phyloP scores from a whole-genome alignment of 306 rosid species.

The Cucurbita argyrosperma region DNA sequence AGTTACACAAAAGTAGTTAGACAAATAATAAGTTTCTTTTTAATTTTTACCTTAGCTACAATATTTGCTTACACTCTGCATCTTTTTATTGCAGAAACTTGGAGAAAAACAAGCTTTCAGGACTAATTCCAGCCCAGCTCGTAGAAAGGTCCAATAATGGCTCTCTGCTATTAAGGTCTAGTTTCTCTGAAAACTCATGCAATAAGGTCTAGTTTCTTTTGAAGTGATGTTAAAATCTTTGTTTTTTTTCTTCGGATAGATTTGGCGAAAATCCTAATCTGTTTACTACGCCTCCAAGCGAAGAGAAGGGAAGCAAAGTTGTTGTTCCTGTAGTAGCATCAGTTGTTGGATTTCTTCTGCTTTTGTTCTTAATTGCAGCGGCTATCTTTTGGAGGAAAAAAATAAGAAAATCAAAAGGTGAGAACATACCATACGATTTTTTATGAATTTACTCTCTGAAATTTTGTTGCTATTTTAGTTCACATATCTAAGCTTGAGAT shows the following conservation, averaged over 20 bases:
- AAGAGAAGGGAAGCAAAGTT: slow-evolving; percentile 2
- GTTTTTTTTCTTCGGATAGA: neutral
- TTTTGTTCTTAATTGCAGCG: slow-evolving; percentile 4
- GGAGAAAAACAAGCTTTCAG: slow-evolving; percentile 22
- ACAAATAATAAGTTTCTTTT: neutral
- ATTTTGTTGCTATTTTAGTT: neutral
- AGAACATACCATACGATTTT: neutral
- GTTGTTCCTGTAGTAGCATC: slow-evolving; percentile 26
- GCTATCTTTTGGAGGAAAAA: slow-evolving; percentile 9
- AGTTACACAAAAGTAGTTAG: slow-evolving; percentile 3
- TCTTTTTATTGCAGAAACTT: slow-evolving; percentile 12
- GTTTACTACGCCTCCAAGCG: neutral
- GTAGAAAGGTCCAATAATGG: slow-evolving; percentile 14
- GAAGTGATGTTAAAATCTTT: neutral
- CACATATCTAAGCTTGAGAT: neutral
- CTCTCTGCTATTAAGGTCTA: slow-evolving; percentile 23
- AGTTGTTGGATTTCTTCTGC: slow-evolving; percentile 22
- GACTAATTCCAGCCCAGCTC: slow-evolving; percentile 21
- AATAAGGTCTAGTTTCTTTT: neutral
- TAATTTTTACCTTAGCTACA: neutral
- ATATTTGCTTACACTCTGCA: neutral
- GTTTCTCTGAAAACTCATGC: neutral
- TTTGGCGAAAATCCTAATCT: slow-evolving; percentile 22
- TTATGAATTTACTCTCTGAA: neutral
- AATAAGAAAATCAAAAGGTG: slow-evolving; percentile 4